Evolutionary conservation across 169 alveolate species (phyloP).

Genomic region (Neospora caninum): DNA sequence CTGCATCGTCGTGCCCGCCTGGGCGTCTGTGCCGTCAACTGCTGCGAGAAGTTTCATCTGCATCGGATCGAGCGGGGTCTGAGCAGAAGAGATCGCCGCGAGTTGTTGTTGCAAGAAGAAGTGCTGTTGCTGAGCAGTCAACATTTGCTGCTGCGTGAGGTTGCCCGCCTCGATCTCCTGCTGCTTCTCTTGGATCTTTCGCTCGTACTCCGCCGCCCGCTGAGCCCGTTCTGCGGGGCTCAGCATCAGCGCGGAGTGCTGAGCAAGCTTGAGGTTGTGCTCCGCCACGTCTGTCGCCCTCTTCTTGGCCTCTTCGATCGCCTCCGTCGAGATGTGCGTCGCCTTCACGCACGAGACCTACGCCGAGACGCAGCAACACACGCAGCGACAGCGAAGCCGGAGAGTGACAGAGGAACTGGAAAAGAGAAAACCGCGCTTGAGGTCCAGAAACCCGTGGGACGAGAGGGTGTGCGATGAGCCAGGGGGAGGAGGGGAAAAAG

Average conservation of each 20-base stretch:
- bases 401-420: not conserved
- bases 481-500: too few relatives aligned
- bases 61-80: not conserved
- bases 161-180: not conserved
- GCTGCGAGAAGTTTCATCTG: slow-evolving; percentile 12
- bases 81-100: not conserved
- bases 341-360: slow-evolving; percentile 28
- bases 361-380: not conserved
- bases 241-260: not conserved
- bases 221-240: not conserved
- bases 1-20: not conserved
- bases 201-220: slow-evolving; percentile 23
- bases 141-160: not conserved
- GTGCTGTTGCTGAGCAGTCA: not conserved
- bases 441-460: too few relatives aligned
- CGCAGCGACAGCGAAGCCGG: not conserved
- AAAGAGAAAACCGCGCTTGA: not conserved
- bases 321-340: slow-evolving; percentile 5
- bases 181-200: not conserved
- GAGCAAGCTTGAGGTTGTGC: not conserved
- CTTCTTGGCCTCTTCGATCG: not conserved
- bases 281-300: not conserved
- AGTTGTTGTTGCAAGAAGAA: not conserved
- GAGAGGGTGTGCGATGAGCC: too few relatives aligned
- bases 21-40: not conserved